Conservation (phyloP, 257 asterid species). For the Solanum lignicaule region DNA sequence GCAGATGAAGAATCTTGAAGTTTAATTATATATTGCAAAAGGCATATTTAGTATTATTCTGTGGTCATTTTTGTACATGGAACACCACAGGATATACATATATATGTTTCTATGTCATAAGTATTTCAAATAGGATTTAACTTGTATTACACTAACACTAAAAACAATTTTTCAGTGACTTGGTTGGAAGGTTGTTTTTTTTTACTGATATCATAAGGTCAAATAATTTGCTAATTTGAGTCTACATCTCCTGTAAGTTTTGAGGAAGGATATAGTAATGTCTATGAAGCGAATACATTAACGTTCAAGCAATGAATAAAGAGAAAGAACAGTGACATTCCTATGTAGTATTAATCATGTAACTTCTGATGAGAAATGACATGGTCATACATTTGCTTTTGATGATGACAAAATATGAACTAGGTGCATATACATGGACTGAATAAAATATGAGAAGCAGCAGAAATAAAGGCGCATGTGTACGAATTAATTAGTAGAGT, state of each 20-base stretch:
- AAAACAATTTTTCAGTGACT: neutral
- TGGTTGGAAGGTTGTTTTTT: neutral
- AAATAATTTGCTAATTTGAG: neutral
- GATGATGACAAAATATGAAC: no score
- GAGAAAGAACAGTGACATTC: neutral
- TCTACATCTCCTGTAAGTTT: neutral
- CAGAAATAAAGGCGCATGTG: no score
- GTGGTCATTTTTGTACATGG: neutral
- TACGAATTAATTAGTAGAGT: no score
- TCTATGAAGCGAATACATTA: neutral
- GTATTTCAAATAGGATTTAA: neutral
- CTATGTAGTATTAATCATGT: neutral
- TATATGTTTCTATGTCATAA: neutral
- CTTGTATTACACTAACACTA: neutral
- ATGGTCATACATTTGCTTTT: no score
- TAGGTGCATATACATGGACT: no score
- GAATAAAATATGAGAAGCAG: no score
- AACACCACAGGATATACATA: neutral
- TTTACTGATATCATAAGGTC: neutral
- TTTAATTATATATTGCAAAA: neutral
- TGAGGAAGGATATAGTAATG: neutral
- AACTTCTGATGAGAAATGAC: no score
- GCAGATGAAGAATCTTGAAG: constrained; percentile 1
- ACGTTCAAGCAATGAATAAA: neutral
- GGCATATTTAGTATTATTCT: neutral